Conservation (phyloP, 2,329 filamentous ascomycete species). For the Penicillium concentricum region DNA sequence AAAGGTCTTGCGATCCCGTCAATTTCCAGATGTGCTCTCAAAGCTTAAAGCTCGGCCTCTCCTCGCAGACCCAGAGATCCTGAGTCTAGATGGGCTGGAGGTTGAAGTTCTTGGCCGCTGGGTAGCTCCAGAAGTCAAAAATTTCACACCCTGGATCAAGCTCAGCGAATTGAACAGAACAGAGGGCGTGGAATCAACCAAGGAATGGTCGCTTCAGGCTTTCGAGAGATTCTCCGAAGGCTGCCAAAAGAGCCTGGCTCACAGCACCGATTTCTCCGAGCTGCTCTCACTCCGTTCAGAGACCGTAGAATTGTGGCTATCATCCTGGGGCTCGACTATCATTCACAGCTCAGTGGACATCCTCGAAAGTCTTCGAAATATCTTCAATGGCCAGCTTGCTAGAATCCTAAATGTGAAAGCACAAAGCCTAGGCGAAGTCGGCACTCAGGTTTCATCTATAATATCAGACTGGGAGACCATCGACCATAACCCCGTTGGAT, state of each 20-base stretch:
- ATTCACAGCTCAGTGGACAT: constrained; percentile 57
- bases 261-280: constrained; percentile 64
- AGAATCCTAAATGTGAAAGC: constrained; percentile 64
- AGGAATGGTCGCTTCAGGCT: constrained; percentile 62
- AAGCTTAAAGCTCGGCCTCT: constrained; percentile 69
- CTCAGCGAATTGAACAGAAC: constrained; percentile 70
- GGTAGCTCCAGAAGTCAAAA: constrained; percentile 78
- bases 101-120: constrained; percentile 76
- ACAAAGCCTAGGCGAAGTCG: constrained; percentile 63
- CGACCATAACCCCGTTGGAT: constrained; percentile 50
- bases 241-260: constrained; percentile 58
- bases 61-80: constrained; percentile 68
- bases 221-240: constrained; percentile 62
- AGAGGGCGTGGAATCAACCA: constrained; percentile 61
- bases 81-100: constrained; percentile 66
- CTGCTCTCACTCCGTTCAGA: constrained; percentile 69
- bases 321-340: constrained; percentile 62
- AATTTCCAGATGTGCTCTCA: constrained; percentile 67
- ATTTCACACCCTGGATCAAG: constrained; percentile 83
- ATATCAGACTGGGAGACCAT: constrained; percentile 61
- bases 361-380: constrained; percentile 65
- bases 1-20: constrained; percentile 70
- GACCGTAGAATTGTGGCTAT: constrained; percentile 73
- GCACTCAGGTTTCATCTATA: constrained; percentile 61
- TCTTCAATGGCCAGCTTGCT: constrained; percentile 67